Evolutionary conservation across 192 early-diverging fungal species (phyloP).

Genomic region (Phycomyces blakesleeanus): DNA sequence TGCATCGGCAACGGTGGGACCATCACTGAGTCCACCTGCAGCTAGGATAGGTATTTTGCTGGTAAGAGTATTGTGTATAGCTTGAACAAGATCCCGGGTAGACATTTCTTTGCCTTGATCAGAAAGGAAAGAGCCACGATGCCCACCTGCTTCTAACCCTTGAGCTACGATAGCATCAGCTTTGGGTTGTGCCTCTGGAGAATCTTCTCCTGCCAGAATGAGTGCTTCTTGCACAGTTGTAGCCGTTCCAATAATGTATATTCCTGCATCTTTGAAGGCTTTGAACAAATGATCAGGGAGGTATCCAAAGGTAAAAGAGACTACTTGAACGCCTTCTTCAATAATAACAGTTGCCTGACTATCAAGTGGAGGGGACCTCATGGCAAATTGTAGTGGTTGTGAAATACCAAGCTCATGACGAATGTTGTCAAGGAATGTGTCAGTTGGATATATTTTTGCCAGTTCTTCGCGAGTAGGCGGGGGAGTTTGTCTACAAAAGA

Average conservation of each 20-base stretch:
- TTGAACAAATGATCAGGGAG: slow-evolving; percentile 12
- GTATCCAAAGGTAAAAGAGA: slow-evolving; percentile 34
- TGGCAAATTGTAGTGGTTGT: slow-evolving; percentile 6
- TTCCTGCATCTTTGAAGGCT: slow-evolving; percentile 11
- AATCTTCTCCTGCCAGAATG: slow-evolving; percentile 7
- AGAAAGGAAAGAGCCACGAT: slow-evolving; percentile 20
- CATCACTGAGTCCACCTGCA: slow-evolving; percentile 25
- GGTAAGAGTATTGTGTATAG: neutral
- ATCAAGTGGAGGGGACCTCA: slow-evolving; percentile 24
- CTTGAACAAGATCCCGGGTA: neutral
- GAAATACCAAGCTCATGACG: slow-evolving; percentile 12
- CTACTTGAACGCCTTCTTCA: slow-evolving; percentile 21
- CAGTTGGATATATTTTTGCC: slow-evolving; percentile 16
- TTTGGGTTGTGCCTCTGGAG: neutral
- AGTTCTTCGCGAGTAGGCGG: slow-evolving; percentile 10
- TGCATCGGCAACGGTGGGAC: neutral
- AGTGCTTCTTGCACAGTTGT: slow-evolving; percentile 28
- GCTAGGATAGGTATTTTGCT: slow-evolving; percentile 17
- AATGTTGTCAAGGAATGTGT: slow-evolving; percentile 10
- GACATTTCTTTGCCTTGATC: slow-evolving; percentile 1
- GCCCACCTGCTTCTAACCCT: slow-evolving; percentile 30
- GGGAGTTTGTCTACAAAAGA: slow-evolving; percentile 13
- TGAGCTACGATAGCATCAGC: slow-evolving; percentile 31
- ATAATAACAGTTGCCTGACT: slow-evolving; percentile 22
- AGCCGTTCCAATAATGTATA: slow-evolving; percentile 30